Evolutionary conservation across 768 basidiomycete species (phyloP).

Genomic region (Rhizopogon vinicolor): DNA sequence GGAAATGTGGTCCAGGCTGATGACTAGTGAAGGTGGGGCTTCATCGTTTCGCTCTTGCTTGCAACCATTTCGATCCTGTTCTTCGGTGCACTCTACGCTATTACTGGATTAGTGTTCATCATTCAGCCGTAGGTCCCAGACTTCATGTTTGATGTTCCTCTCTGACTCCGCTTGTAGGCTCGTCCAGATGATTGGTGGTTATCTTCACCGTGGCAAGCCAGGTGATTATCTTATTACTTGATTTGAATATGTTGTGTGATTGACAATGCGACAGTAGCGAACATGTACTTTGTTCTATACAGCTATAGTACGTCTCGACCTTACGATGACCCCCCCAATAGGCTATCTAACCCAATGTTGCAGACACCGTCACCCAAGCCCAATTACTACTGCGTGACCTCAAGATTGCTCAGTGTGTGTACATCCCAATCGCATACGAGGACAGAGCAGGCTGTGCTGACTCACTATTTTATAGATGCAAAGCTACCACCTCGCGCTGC

Average conservation of each 20-base stretch:
- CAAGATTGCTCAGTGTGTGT: constrained; percentile 34
- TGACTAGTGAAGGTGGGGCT: constrained; percentile 36
- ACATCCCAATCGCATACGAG: too few relatives aligned
- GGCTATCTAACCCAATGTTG: constrained; percentile 19
- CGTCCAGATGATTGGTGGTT: constrained; percentile 33
- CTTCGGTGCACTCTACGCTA: constrained; percentile 49
- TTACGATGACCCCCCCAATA: too few relatives aligned
- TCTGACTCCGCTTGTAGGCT: constrained; percentile 2
- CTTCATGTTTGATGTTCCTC: neutral
- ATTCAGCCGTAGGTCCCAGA: constrained; percentile 14
- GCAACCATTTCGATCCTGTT: constrained; percentile 46
- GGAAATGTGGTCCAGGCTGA: neutral
- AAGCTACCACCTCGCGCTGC: constrained; percentile 64
- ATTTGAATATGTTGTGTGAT: neutral
- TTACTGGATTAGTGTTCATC: constrained; percentile 28
- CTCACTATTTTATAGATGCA: constrained; percentile 16
- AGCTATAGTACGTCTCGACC: constrained; percentile 23
- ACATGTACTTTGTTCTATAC: constrained; percentile 6
- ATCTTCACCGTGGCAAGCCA: constrained; percentile 31
- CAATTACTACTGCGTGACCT: constrained; percentile 52
- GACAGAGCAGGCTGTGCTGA: too few relatives aligned
- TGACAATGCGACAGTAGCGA: constrained; percentile 1
- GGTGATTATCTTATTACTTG: constrained; percentile 27
- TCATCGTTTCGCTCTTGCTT: constrained; percentile 49
- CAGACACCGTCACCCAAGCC: constrained; percentile 48